Conservation (phyloP, 441 rosid species). For the Jatropha podagrica region DNA sequence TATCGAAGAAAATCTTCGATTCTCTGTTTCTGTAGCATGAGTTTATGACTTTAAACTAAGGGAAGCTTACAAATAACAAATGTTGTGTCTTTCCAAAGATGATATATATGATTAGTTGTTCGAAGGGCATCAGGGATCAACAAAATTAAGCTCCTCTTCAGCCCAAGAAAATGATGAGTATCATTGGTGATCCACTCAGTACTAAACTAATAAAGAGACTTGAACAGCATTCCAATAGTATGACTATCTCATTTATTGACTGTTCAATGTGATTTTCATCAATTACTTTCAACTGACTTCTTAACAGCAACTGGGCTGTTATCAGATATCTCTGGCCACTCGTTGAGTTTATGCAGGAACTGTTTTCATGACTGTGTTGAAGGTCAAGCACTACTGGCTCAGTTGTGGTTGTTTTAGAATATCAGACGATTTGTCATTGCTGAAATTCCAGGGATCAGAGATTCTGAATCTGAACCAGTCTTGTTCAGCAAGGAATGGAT, state of each 20-base stretch:
- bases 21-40: too few relatives aligned
- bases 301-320: conserved; percentile 29
- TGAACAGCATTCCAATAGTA: conserved; percentile 41
- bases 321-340: conserved; percentile 10
- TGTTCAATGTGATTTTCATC: conserved; percentile 27
- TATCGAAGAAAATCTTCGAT: background rate
- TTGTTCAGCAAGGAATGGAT: background rate
- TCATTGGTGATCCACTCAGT: conserved; percentile 35
- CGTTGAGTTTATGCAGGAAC: background rate
- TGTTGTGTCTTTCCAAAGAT: background rate
- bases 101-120: background rate
- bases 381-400: conserved; percentile 3
- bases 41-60: background rate
- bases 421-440: background rate
- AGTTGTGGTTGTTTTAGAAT: background rate
- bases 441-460: background rate
- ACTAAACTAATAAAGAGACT: conserved; percentile 37
- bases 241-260: conserved; percentile 34
- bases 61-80: background rate
- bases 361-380: background rate
- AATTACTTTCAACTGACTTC: conserved; percentile 20
- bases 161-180: conserved; percentile 16
- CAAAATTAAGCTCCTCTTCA: background rate
- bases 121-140: background rate
- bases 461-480: background rate